phyloP scores from a whole-genome alignment of 495 filamentous ascomycete species.

The Trichoderma virens region DNA sequence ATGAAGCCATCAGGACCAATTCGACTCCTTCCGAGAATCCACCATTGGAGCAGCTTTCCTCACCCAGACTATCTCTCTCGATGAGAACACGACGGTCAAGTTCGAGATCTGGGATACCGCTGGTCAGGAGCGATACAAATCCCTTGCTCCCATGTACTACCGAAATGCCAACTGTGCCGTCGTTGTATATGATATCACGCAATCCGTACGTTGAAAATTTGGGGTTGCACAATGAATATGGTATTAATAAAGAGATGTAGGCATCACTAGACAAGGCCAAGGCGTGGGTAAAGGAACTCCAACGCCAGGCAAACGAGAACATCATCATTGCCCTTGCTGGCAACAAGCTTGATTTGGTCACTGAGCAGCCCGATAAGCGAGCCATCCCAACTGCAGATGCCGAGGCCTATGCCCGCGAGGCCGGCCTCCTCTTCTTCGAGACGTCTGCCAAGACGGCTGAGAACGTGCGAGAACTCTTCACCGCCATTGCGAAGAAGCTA shows the following conservation, averaged over 20 bases:
- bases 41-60: constrained; percentile 98
- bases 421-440: constrained; percentile 91
- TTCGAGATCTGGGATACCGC: constrained; percentile 99
- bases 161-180: constrained; percentile 98
- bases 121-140: constrained; percentile 97
- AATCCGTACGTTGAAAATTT: constrained; percentile 64
- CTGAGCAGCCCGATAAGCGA: constrained; percentile 83
- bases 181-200: constrained; percentile 98
- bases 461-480: constrained; percentile 93
- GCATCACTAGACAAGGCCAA: constrained; percentile 97
- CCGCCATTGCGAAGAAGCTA: constrained; percentile 95
- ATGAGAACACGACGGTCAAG: constrained; percentile 96
- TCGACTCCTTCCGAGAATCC: constrained; percentile 98
- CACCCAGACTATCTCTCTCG: constrained; percentile 95
- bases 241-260: constrained; percentile 36
- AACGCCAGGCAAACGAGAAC: constrained; percentile 97
- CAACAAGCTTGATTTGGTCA: constrained; percentile 94
- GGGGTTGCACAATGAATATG: constrained; percentile 8
- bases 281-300: constrained; percentile 98
- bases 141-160: constrained; percentile 98
- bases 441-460: constrained; percentile 94
- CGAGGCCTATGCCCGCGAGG: constrained; percentile 89
- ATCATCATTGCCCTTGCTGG: constrained; percentile 97
- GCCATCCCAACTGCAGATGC: constrained; percentile 83
- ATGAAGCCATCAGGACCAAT: constrained; percentile 70